A percentile compares a stretch with the other conserved stretches of the same genome.
Conservation (phyloP, 805 yeast genomes). For the Monosporozyma solicola region DNA sequence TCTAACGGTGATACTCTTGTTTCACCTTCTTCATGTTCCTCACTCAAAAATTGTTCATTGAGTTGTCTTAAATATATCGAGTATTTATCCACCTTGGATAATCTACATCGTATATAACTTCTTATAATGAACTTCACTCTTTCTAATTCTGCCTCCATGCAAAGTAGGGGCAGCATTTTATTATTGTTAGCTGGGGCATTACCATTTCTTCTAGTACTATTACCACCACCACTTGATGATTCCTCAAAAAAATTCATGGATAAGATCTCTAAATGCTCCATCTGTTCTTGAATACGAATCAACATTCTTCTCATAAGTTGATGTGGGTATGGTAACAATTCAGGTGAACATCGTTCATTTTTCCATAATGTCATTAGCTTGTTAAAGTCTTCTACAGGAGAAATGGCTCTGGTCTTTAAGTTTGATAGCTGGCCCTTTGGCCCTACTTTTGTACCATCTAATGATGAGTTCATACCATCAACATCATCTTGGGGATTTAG, state of each 20-base stretch:
- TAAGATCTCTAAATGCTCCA: slow-evolving; percentile 67
- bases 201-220: not conserved
- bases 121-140: slow-evolving; percentile 75
- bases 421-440: slow-evolving; percentile 1
- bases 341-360: slow-evolving; percentile 81
- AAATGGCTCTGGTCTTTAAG: not conserved
- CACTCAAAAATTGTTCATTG: slow-evolving; percentile 8
- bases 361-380: slow-evolving; percentile 61
- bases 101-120: slow-evolving; percentile 68
- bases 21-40: slow-evolving; percentile 7
- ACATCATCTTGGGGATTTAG: not conserved
- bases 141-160: slow-evolving; percentile 88
- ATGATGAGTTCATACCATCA: not conserved
- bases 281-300: slow-evolving; percentile 53
- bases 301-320: slow-evolving; percentile 50
- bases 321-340: slow-evolving; percentile 65
- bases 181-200: slow-evolving; percentile 12
- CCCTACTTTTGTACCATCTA: not conserved
- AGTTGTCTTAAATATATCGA: slow-evolving; percentile 47
- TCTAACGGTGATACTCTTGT: slow-evolving; percentile 12
- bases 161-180: slow-evolving; percentile 50
- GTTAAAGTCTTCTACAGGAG: slow-evolving; percentile 17
- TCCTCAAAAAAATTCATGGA: slow-evolving; percentile 66
- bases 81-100: slow-evolving; percentile 64
- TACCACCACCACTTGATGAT: slow-evolving; percentile 1